phyloP scores from a whole-genome alignment of 2,329 filamentous ascomycete genomes.

The Curvularia sp. region DNA sequence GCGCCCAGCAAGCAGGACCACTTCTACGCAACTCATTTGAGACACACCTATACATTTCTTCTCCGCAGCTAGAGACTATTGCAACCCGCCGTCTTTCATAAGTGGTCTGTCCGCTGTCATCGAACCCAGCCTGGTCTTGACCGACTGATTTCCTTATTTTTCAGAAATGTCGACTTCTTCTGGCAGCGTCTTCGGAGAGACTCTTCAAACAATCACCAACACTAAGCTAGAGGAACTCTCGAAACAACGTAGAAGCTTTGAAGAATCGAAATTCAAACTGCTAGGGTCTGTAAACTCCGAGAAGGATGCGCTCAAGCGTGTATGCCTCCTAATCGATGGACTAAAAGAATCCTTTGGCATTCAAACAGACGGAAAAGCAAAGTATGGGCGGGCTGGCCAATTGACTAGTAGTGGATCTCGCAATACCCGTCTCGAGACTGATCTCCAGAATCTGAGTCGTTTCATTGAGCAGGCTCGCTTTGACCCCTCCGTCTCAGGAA shows the following conservation, averaged over 20 bases:
- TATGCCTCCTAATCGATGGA: conserved; percentile 37
- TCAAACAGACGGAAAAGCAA: conserved; percentile 23
- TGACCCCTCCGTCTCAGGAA: conserved; percentile 46
- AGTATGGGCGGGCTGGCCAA: conserved; percentile 19
- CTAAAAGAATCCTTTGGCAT: conserved; percentile 40
- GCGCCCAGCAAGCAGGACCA: background rate
- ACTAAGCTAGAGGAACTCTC: conserved; percentile 49
- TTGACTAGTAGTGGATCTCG: conserved; percentile 30
- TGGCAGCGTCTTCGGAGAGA: conserved; percentile 46
- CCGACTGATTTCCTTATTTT: background rate
- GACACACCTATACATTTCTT: no score
- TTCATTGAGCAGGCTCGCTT: conserved; percentile 48
- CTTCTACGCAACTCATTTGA: background rate
- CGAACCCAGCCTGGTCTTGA: background rate
- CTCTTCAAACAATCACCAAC: conserved; percentile 46
- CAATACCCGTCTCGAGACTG: conserved; percentile 34
- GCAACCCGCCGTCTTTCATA: background rate
- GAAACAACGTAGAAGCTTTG: conserved; percentile 44
- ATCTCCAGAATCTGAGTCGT: conserved; percentile 43
- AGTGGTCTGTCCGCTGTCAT: background rate
- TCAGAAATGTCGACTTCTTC: conserved; percentile 29
- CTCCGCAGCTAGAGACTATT: background rate
- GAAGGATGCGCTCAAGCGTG: conserved; percentile 32
- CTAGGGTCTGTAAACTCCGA: conserved; percentile 20
- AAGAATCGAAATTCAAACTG: conserved; percentile 36